phyloP scores from a whole-genome alignment of 176 grass and related monocot species.

The Triticum aestivum region IWGSC_CS_RefSeq_v2.1 NC_057796.1:292593857-292594356 shows the following conservation, averaged over 20 bases:
- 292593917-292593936: constrained; percentile 62
- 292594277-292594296: constrained; percentile 55
- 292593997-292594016: constrained; percentile 10
- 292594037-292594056: constrained; percentile 63
- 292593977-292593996: not conserved
- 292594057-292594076: constrained; percentile 9
- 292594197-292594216: constrained; percentile 39
- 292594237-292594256: constrained; percentile 84
- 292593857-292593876: constrained; percentile 57
- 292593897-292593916: constrained; percentile 64
- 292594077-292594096: constrained; percentile 34
- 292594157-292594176: constrained; percentile 21
- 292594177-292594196: not conserved
- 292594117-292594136: constrained; percentile 39
- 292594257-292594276: constrained; percentile 61
- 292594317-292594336: constrained; percentile 67
- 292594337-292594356: constrained; percentile 37
- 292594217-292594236: constrained; percentile 81
- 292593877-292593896: constrained; percentile 49
- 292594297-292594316: constrained; percentile 74
- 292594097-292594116: constrained; percentile 49
- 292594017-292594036: constrained; percentile 49
- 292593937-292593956: constrained; percentile 89
- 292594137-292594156: constrained; percentile 30
- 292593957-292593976: constrained; percentile 49